phyloP scores from a whole-genome alignment of 495 filamentous ascomycete genomes.

The Trichocladium antarcticum region DNA sequence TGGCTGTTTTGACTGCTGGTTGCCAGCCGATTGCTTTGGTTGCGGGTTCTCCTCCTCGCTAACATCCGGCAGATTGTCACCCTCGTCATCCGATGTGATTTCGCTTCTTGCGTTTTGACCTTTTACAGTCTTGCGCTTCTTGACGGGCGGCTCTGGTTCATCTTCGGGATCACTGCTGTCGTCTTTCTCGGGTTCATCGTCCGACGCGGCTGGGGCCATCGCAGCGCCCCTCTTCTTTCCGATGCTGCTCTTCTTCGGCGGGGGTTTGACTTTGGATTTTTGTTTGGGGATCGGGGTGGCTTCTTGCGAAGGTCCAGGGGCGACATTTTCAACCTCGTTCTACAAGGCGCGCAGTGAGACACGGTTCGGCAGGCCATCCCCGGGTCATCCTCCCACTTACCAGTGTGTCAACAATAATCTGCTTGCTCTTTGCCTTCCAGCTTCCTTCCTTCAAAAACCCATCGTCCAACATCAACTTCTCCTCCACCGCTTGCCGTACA shows the following conservation, averaged over 20 bases:
- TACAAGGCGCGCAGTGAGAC: neutral
- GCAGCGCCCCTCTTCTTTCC: slow-evolving; percentile 25
- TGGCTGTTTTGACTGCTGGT: neutral
- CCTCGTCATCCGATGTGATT: slow-evolving; percentile 29
- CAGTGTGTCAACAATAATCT: slow-evolving; percentile 56
- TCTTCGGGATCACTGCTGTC: slow-evolving; percentile 13
- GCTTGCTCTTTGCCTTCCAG: slow-evolving; percentile 77
- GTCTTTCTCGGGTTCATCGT: slow-evolving; percentile 20
- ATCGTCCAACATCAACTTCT: slow-evolving; percentile 49
- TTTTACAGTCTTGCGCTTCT: slow-evolving; percentile 28
- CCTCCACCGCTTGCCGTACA: slow-evolving; percentile 56
- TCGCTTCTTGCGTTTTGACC: slow-evolving; percentile 25
- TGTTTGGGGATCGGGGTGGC: neutral
- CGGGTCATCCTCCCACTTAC: slow-evolving; percentile 38
- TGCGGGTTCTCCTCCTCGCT: neutral
- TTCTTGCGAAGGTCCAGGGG: neutral
- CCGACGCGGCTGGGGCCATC: slow-evolving; percentile 18
- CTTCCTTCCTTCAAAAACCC: slow-evolving; percentile 57
- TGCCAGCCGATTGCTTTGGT: neutral
- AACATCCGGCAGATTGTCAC: slow-evolving; percentile 20
- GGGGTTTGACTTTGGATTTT: slow-evolving; percentile 10
- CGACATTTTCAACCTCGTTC: slow-evolving; percentile 2
- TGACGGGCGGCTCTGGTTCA: slow-evolving; percentile 7
- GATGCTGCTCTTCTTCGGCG: slow-evolving; percentile 11
- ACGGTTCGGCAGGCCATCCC: neutral